Evolutionary conservation across 2,329 filamentous ascomycete genomes (phyloP), one percentile per base, ranked within the genome.

Genomic region (Shiraia sp.): DNA sequence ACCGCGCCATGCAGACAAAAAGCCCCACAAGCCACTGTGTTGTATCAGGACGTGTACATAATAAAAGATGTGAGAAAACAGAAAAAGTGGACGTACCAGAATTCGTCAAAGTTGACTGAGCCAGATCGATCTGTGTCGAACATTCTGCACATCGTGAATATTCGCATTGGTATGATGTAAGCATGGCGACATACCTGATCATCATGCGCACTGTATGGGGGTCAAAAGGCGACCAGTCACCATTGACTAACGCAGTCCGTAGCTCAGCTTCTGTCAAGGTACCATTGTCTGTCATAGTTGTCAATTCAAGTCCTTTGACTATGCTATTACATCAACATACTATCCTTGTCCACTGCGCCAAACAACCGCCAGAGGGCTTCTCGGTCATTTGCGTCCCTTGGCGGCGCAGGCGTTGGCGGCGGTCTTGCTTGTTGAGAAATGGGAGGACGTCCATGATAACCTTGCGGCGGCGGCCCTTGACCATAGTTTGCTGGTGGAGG

Each of bases 171-270:
- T 5, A 14, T 13, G 4, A 10, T 13, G 9, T 19, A 4, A 15
- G 16, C 25, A 37, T n/a, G 12, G 8, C 28, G 24, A 8, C 32
- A 10, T 52, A 68, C 65, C 63, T 87, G 56, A 99, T 96, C 91
- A 99, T 96, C 89, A 97, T 96, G 63, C 87, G 87, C 53, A 97
- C 91, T 1, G 93, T 99, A 59, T 96, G 88, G 4, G 85, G 80
- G 71, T 99, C 91, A 69, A 99, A 99, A 4, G 90, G 82, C 1
- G 89, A 89, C 82, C 89, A 96, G 77, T 99, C 93, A 40, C 91
- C 92, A 66, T 99, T 99, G 45, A 97, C 91, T 5, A 99, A 83
- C 14, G 93, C 93, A 1, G 88, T 86, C 8, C 88, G 86, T 29
- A 99, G 84, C 70, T 97, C 92, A 36, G 79, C 79, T 71, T 96